phyloP scores from a whole-genome alignment of 441 rosid genomes.

The Erodium trifolium region DNA sequence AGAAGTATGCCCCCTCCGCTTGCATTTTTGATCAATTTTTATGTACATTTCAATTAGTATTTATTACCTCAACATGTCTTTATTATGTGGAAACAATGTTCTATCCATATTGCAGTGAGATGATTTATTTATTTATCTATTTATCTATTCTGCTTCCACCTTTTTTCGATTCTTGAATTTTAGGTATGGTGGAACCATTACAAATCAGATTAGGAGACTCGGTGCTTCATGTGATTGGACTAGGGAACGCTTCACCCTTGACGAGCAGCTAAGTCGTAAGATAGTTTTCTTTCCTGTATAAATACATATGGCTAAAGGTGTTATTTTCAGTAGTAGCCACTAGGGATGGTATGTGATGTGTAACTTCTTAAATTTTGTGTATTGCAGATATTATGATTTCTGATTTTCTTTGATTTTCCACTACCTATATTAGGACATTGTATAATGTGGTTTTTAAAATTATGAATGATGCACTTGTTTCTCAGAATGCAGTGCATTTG shows the following conservation, averaged over 20 bases:
- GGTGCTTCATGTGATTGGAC: slow-evolving; percentile 99
- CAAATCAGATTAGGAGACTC: slow-evolving; percentile 88
- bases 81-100: background rate
- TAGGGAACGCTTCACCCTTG: slow-evolving; percentile 89
- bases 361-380: background rate
- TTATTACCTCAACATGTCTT: background rate
- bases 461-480: background rate
- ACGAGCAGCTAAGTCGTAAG: slow-evolving; percentile 99
- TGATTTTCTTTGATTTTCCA: background rate
- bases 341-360: background rate
- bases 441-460: slow-evolving; percentile 5
- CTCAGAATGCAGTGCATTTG: background rate
- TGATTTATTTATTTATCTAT: background rate
- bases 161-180: slow-evolving; percentile 18
- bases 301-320: slow-evolving; percentile 16
- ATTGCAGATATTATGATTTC: background rate
- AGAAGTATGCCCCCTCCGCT: slow-evolving; percentile 49
- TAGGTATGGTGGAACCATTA: slow-evolving; percentile 93
- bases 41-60: background rate
- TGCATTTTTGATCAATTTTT: slow-evolving; percentile 7
- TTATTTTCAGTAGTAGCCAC: background rate
- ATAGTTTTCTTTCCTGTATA: slow-evolving; percentile 38
- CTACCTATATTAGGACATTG: background rate
- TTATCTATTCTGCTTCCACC: slow-evolving; percentile 1
- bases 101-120: background rate